A percentile compares a stretch with the other conserved stretches of the same genome.
Conservation (phyloP, 345 rosid genomes). For the Arabis hirsuta region DNA sequence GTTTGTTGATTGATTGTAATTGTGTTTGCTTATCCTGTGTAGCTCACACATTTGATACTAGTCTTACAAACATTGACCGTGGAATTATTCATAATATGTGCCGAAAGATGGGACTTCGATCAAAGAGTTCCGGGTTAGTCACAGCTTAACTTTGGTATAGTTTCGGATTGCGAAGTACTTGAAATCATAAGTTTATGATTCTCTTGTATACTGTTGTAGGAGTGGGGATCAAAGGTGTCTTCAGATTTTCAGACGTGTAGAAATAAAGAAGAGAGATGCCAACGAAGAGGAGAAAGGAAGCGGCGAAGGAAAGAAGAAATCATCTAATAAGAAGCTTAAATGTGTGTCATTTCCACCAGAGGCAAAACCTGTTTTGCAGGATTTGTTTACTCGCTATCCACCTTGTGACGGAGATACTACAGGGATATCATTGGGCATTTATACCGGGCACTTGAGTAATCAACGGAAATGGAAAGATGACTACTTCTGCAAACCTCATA, state of each 20-base stretch:
- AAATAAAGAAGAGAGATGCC: conserved; percentile 13
- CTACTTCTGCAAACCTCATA: conserved; percentile 61
- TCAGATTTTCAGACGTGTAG: conserved; percentile 53
- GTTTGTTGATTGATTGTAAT: conserved; percentile 9
- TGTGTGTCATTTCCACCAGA: conserved; percentile 59
- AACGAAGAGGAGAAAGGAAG: conserved; percentile 6
- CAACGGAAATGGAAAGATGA: conserved; percentile 53
- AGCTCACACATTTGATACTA: conserved; percentile 62
- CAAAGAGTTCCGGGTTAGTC: conserved; percentile 91
- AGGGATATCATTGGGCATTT: conserved; percentile 41
- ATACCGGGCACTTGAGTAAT: conserved; percentile 44
- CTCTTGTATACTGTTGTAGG: conserved; percentile 50
- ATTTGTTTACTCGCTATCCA: conserved; percentile 72
- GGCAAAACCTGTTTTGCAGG: conserved; percentile 60
- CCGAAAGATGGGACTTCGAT: conserved; percentile 67
- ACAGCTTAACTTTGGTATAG: not conserved
- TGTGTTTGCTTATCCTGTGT: conserved; percentile 40
- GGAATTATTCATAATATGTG: conserved; percentile 68
- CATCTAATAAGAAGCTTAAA: conserved; percentile 28
- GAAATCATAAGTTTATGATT: conserved; percentile 33
- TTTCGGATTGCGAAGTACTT: conserved; percentile 4
- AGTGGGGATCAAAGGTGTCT: conserved; percentile 57
- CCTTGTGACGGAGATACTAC: conserved; percentile 65
- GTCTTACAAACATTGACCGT: conserved; percentile 62
- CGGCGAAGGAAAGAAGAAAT: too few species aligned